A percentile compares a stretch with the other conserved stretches of the same genome.
These are phyloP conservation scores for Verticillium nubilum DNA, from an alignment of 2,329 filamentous ascomycete species.

Conservation along the genomic window DNA sequence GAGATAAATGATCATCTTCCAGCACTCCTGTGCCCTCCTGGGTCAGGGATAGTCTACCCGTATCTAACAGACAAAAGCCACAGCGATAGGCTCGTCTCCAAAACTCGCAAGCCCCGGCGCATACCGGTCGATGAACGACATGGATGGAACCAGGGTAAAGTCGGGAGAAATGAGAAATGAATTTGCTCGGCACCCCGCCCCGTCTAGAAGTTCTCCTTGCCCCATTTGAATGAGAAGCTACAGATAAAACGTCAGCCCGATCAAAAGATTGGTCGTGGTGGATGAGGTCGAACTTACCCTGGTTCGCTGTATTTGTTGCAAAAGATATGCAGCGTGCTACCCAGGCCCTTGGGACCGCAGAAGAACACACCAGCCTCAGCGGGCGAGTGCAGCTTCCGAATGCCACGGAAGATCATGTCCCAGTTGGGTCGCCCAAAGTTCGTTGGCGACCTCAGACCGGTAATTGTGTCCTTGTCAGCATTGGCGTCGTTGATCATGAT, in stretches of 20 bases:
- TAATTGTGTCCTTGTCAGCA: constrained; percentile 79
- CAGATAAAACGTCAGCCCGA: constrained; percentile 4
- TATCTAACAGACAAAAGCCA: not conserved
- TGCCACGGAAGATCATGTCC: constrained; percentile 84
- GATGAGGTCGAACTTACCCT: constrained; percentile 46
- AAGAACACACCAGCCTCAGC: constrained; percentile 77
- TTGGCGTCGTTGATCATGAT: constrained; percentile 92
- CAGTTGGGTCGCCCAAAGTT: constrained; percentile 86
- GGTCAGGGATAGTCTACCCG: not conserved
- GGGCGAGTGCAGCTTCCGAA: constrained; percentile 71
- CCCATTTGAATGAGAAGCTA: constrained; percentile 62
- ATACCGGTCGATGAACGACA: not conserved
- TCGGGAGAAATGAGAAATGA: constrained; percentile 8
- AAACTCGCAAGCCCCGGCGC: not conserved
- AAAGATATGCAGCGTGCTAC: constrained; percentile 71
- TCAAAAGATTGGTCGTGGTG: constrained; percentile 8
- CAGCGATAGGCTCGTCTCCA: not conserved
- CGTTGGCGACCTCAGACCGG: constrained; percentile 72
- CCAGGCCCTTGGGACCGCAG: constrained; percentile 76
- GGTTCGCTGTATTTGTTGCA: constrained; percentile 87
- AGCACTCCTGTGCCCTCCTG: not conserved
- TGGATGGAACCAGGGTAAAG: not conserved
- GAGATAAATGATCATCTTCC: constrained; percentile 8
- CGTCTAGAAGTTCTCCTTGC: constrained; percentile 62
- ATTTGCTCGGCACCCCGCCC: constrained; percentile 17